phyloP scores from a whole-genome alignment of 208 protist species.

The Acanthamoeba triangularis region DNA sequence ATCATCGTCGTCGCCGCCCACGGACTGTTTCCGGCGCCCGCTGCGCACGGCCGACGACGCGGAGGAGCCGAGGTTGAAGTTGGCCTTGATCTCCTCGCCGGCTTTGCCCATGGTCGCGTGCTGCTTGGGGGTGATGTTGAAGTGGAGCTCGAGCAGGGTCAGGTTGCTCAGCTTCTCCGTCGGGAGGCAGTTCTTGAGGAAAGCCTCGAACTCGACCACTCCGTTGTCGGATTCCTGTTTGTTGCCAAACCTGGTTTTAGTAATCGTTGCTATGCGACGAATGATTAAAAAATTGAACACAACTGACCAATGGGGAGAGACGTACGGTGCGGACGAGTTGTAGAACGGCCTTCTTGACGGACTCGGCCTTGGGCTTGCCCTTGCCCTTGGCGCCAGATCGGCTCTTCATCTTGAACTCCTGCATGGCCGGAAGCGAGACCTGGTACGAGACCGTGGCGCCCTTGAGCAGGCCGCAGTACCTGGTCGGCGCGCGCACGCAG shows the following conservation, averaged over 20 bases:
- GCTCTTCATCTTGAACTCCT: slow-evolving; percentile 43
- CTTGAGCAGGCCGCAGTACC: slow-evolving; percentile 11
- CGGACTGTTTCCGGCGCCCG: not conserved
- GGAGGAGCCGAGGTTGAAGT: not conserved
- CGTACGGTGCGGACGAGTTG: not conserved
- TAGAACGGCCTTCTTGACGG: not conserved
- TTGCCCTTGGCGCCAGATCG: slow-evolving; percentile 11
- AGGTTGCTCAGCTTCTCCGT: slow-evolving; percentile 12
- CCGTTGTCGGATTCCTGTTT: no score
- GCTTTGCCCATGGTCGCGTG: no score
- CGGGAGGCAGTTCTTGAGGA: not conserved
- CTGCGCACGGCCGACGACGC: no score
- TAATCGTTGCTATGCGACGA: not conserved
- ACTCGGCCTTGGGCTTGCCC: slow-evolving; percentile 15
- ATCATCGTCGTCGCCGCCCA: not conserved
- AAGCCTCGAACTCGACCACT: not conserved
- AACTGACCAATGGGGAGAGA: no score
- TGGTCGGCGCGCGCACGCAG: not conserved
- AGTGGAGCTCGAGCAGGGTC: not conserved
- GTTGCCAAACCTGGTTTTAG: no score
- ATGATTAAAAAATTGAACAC: not conserved
- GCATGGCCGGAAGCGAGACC: not conserved
- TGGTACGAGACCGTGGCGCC: not conserved
- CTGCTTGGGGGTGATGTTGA: not conserved
- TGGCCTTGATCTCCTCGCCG: not conserved